Conservation (phyloP, 345 rosid species). For the Eucalyptus cladocalyx region DNA sequence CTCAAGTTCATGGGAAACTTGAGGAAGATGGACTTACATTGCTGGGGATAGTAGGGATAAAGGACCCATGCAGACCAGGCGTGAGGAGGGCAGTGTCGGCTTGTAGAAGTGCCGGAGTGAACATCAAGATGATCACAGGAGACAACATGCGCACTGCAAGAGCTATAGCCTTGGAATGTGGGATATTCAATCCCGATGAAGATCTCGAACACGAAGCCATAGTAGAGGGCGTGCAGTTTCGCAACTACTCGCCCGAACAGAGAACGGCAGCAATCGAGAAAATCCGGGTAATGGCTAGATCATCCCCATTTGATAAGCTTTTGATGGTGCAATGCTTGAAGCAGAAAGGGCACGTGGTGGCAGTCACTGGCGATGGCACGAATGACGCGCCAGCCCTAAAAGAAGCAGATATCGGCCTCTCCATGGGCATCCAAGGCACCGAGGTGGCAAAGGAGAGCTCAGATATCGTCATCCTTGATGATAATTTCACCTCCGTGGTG, state of each 20-base stretch:
- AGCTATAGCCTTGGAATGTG: conserved; percentile 75
- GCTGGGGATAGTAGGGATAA: conserved; percentile 56
- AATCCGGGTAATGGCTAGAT: conserved; percentile 80
- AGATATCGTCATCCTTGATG: conserved; percentile 68
- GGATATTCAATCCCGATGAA: conserved; percentile 30
- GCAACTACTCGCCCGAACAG: conserved; percentile 29
- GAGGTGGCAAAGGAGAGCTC: conserved; percentile 84
- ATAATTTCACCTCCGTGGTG: conserved; percentile 60
- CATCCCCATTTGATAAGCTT: conserved; percentile 70
- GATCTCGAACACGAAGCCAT: conserved; percentile 25
- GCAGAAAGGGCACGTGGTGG: conserved; percentile 63
- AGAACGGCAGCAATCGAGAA: conserved; percentile 32
- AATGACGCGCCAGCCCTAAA: conserved; percentile 76
- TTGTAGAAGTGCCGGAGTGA: conserved; percentile 60
- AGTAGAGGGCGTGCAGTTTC: conserved; percentile 49
- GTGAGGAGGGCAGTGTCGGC: conserved; percentile 49
- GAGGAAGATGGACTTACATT: conserved; percentile 31
- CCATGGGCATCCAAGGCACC: conserved; percentile 77
- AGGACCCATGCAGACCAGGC: conserved; percentile 68
- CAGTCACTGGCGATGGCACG: conserved; percentile 69
- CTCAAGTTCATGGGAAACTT: background rate
- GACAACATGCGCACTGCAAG: conserved; percentile 65
- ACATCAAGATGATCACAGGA: conserved; percentile 73
- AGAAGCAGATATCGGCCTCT: conserved; percentile 67
- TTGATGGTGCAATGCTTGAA: conserved; percentile 71